phyloP scores from a whole-genome alignment of 2,329 filamentous ascomycete species.

The Aspergillus phoenicis region DNA sequence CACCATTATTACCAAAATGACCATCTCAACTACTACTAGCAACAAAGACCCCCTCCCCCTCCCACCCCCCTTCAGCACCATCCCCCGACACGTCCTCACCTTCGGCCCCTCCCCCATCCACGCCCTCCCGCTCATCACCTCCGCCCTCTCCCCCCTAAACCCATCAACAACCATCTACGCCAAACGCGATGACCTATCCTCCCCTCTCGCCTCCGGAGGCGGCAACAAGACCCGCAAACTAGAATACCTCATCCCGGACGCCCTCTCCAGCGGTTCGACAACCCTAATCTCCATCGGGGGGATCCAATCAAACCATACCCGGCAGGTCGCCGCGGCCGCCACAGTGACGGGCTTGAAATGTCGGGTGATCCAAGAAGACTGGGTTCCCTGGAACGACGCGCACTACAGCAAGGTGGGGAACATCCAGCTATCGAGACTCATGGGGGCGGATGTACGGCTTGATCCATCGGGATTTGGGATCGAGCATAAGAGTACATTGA shows the following conservation, averaged over 20 bases:
- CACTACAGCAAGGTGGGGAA: slow-evolving; percentile 69
- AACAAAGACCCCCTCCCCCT: slow-evolving; percentile 37
- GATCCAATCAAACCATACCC: slow-evolving; percentile 70
- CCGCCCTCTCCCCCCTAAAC: slow-evolving; percentile 54
- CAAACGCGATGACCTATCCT: slow-evolving; percentile 73
- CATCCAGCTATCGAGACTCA: slow-evolving; percentile 69
- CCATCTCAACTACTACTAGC: background rate
- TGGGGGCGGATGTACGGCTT: slow-evolving; percentile 66
- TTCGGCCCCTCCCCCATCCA: slow-evolving; percentile 72
- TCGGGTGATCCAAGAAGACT: slow-evolving; percentile 65
- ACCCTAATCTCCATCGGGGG: slow-evolving; percentile 69
- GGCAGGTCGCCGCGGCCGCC: slow-evolving; percentile 66
- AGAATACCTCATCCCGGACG: slow-evolving; percentile 69
- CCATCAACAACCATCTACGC: slow-evolving; percentile 62
- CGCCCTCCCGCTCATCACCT: slow-evolving; percentile 64
- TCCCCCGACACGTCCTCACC: slow-evolving; percentile 63
- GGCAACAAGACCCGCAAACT: slow-evolving; percentile 72
- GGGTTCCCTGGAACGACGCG: slow-evolving; percentile 64
- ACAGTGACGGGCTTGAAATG: slow-evolving; percentile 56
- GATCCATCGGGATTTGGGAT: slow-evolving; percentile 67
- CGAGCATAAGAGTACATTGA: slow-evolving; percentile 66
- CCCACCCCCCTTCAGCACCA: slow-evolving; percentile 64
- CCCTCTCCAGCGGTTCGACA: slow-evolving; percentile 58
- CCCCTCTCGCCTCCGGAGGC: slow-evolving; percentile 66
- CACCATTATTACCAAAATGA: background rate